phyloP scores from a whole-genome alignment of 441 rosid genomes.

The Hura crepitans region DNA sequence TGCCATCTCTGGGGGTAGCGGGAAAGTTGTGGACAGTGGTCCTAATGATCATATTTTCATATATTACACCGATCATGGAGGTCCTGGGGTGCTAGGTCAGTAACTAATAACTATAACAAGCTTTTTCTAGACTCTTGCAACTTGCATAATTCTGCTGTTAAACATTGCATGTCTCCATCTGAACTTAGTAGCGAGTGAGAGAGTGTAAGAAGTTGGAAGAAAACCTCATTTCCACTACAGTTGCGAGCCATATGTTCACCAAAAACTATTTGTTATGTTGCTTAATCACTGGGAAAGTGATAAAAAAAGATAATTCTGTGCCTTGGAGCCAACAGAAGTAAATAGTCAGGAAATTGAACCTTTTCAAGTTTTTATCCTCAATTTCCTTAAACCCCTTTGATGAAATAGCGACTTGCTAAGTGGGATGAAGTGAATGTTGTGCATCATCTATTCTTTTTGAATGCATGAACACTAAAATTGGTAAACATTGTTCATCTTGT shows the following conservation, averaged over 20 bases:
- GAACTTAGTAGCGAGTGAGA: neutral
- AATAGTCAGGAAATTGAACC: neutral
- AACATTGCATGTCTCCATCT: neutral
- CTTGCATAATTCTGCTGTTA: neutral
- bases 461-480: neutral
- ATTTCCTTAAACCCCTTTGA: neutral
- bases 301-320: neutral
- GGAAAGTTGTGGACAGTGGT: conserved; percentile 85
- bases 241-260: too few relatives aligned
- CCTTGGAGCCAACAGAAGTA: neutral
- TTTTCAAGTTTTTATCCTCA: too few relatives aligned
- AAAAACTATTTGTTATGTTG: neutral
- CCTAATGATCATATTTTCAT: conserved; percentile 89
- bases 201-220: neutral
- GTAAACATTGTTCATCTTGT: conserved; percentile 15
- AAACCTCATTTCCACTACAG: too few relatives aligned
- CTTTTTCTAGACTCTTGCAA: neutral
- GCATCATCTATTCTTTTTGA: neutral
- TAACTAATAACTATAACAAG: conserved; percentile 30
- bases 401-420: neutral
- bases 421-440: neutral
- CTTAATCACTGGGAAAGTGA: conserved; percentile 8
- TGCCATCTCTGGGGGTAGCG: conserved; percentile 77
- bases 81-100: conserved; percentile 95
- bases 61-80: conserved; percentile 86